Evolutionary conservation across 2,329 filamentous ascomycete genomes (phyloP), one percentile per base, ranked within the genome.

Genomic region (Colletotrichum tabaci): DNA sequence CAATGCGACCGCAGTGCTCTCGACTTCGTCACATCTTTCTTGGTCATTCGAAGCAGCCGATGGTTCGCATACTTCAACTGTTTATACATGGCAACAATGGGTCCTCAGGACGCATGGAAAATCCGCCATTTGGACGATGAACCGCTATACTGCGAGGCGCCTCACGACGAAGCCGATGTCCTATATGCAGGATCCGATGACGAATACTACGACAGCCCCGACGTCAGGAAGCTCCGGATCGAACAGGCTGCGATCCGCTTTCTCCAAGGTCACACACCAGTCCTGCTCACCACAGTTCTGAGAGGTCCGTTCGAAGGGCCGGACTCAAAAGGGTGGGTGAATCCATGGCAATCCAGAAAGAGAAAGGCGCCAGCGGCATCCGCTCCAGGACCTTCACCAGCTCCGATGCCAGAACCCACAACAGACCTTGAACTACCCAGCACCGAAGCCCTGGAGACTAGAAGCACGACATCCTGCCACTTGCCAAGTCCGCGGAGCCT

Each of bases 211-310:
- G 80, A 85, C 15, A 79, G 77, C 23, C 80, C 87, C 4, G 82
- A 82, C 42, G 79, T 83, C 3, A 84, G 87, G 77, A 85, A 84
- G 35, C 79, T 83, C 26, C 85, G 89, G 71, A 90, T 91, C 70
- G 90, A 93, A 77, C 80, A 83, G 0, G 87, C 91, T 15, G 92
- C 89, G 1, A 81, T 85, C 42, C 84, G 85, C 44, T 93, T 88
- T 75, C 81, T 93, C 47, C 80, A 84, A 8, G 92, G 92, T 0
- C 81, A 85, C 40, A 77, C 84, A 2, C 86, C 91, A 0, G 76
- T 87, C 30, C 83, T 95, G 3, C 78, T 91, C 3, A 92, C 92
- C 15, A 88, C 92, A 8, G 80, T 82, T 7, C 82, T 94, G 3
- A 85, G 82, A 71, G 92, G 92, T 0, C 92, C 92, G 0, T 92